A percentile compares a stretch with the other conserved stretches of the same genome.
phyloP scores from a whole-genome alignment of 2,329 filamentous ascomycete genomes.

The Alternaria panax region DNA sequence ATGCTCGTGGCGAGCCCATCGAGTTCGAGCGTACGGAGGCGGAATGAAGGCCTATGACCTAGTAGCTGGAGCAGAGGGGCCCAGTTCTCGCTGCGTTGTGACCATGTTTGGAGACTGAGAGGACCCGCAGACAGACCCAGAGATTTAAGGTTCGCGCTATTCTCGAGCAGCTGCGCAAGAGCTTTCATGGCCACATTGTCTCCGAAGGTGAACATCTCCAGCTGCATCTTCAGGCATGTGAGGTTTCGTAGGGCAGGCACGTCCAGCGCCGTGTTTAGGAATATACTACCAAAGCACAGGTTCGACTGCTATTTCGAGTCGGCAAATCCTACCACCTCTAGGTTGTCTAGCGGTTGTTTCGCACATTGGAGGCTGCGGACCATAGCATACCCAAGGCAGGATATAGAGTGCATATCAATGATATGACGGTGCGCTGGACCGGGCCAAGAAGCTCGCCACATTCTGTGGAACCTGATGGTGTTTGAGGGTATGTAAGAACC shows the following conservation, averaged over 20 bases:
- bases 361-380: not conserved
- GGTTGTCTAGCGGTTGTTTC: not conserved
- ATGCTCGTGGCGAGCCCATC: constrained; percentile 12
- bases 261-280: not conserved
- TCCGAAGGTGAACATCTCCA: constrained; percentile 4
- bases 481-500: no score
- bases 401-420: not conserved
- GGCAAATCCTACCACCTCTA: not conserved
- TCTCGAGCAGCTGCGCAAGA: not conserved
- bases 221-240: constrained; percentile 4
- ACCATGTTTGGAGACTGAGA: not conserved
- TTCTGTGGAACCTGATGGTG: no score
- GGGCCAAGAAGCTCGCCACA: no score
- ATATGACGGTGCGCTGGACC: not conserved
- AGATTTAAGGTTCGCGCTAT: not conserved
- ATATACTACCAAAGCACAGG: not conserved
- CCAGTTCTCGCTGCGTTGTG: not conserved
- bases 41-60: constrained; percentile 8
- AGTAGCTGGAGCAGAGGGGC: constrained; percentile 2
- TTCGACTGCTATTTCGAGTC: constrained; percentile 3
- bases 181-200: not conserved
- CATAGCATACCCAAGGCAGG: not conserved
- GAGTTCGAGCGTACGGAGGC: constrained; percentile 10
- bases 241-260: not conserved
- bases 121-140: not conserved